Evolutionary conservation across 179 eudicot genomes (phyloP).

Genomic region (Amaranthus tricolor): DNA sequence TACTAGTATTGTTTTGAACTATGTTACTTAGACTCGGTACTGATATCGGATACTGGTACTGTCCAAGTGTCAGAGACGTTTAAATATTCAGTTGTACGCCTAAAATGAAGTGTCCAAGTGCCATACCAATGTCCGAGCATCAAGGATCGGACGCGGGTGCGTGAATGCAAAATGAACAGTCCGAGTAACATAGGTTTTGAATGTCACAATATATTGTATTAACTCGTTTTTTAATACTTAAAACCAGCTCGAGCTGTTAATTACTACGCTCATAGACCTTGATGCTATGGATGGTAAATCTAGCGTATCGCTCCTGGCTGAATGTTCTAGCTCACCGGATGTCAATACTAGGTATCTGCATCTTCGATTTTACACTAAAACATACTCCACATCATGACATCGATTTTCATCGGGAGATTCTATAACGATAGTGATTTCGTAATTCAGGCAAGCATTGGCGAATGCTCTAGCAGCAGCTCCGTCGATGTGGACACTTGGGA

Average conservation of each 20-base stretch:
- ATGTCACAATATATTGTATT: background rate
- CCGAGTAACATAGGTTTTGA: background rate
- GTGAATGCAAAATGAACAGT: background rate
- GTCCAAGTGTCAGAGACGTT: too few relatives aligned
- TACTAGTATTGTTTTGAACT: too few relatives aligned
- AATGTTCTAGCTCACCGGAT: constrained; percentile 91
- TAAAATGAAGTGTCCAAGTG: too few relatives aligned
- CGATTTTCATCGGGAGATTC: background rate
- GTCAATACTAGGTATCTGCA: constrained; percentile 65
- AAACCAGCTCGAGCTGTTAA: constrained; percentile 81
- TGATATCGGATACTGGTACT: too few relatives aligned
- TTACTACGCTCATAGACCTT: constrained; percentile 89
- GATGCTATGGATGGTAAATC: constrained; percentile 99
- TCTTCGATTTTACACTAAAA: too few relatives aligned
- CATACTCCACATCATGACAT: too few relatives aligned
- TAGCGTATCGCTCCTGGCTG: constrained; percentile 82
- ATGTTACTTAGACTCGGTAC: too few relatives aligned
- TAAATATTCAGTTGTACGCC: too few relatives aligned
- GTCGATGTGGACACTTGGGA: constrained; percentile 98
- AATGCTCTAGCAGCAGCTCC: constrained; percentile 94
- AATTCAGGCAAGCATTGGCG: constrained; percentile 77
- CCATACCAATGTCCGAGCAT: too few relatives aligned
- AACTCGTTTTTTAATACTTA: constrained; percentile 23
- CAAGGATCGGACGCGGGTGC: too few relatives aligned
- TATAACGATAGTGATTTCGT: background rate